These are phyloP conservation scores for Leptographium wingfieldii DNA, from an alignment of 2,329 filamentous ascomycete genomes.

Conservation along the genomic window DNA sequence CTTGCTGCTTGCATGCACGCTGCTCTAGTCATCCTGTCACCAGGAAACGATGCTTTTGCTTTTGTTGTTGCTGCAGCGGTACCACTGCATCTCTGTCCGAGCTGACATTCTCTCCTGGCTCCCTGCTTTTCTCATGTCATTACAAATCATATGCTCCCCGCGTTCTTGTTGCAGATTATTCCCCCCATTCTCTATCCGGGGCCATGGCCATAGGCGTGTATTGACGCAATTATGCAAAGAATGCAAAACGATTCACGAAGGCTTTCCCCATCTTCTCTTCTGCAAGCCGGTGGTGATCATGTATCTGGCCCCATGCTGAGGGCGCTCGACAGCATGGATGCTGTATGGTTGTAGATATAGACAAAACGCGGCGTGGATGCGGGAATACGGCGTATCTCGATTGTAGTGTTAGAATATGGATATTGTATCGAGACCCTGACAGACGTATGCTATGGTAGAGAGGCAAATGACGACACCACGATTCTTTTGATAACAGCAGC, in stretches of 20 bases:
- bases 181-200: neutral
- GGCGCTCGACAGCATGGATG: no score
- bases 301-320: neutral
- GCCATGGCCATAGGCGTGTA: neutral
- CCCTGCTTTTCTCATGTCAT: neutral
- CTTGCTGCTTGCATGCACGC: neutral
- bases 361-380: no score
- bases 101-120: neutral
- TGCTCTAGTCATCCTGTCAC: neutral
- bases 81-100: neutral
- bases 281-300: neutral
- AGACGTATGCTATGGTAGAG: neutral
- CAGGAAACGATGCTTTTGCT: neutral
- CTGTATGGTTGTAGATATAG: no score
- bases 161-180: neutral
- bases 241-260: conserved; percentile 1
- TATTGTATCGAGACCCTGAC: neutral
- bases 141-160: neutral
- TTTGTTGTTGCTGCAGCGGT: neutral
- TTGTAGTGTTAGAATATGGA: neutral
- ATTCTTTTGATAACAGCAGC: no score
- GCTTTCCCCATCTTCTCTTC: neutral
- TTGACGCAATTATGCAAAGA: neutral
- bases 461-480: no score
- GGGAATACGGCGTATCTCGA: no score